Evolutionary conservation across 768 basidiomycete species (phyloP), one percentile per base, ranked within the genome.

Genomic region (Neoboletus magnificus): DNA sequence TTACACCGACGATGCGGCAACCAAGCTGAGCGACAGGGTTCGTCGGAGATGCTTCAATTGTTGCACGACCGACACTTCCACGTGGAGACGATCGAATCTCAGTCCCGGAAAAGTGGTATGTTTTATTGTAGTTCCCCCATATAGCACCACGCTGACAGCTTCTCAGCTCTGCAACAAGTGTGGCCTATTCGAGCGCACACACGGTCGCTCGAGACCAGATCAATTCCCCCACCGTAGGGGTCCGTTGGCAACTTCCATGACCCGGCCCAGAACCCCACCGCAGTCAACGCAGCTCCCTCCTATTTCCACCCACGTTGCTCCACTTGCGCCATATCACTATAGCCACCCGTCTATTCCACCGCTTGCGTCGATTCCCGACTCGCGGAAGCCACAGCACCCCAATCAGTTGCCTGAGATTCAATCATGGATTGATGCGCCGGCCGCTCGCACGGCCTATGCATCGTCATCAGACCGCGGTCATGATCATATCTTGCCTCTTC

Each of bases 181-280:
- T 62, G 89, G 89, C 16, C 71, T 91, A 5, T 91, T 90, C 59
- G 89, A 91, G 69, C 81, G 89, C 41, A 91, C 89, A 0, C 89
- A 91, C 69, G 87, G 86, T 15, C 81, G 86, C 16, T 85, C 88
- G 11, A 76, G 89, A 40, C 89, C 89, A 0, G 87, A 89, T 59
- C 88, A 89, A 62, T 90, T 90, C 69, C 88, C 88, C 5, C 88
- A 89, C 73, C 87, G 87, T 62, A 79, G 88, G 37, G 87, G 87
- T 0, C 86, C 87, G 0, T 73, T 89, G 33, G 81, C 86, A 11
- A 67, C 76, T 3, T 74, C 78, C 22, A 71, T 83, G 50, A 50
- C 58, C 33, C 76, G 77, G 59, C 76, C 78, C 39, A 78, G 81
- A 61, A 79, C 79, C 3, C 79, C 83, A 20, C 80, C 83, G 55